A percentile compares a stretch with the other conserved stretches of the same genome.
phyloP scores from a whole-genome alignment of 2,329 filamentous ascomycete species.

The Diplodia sapinea region DNA sequence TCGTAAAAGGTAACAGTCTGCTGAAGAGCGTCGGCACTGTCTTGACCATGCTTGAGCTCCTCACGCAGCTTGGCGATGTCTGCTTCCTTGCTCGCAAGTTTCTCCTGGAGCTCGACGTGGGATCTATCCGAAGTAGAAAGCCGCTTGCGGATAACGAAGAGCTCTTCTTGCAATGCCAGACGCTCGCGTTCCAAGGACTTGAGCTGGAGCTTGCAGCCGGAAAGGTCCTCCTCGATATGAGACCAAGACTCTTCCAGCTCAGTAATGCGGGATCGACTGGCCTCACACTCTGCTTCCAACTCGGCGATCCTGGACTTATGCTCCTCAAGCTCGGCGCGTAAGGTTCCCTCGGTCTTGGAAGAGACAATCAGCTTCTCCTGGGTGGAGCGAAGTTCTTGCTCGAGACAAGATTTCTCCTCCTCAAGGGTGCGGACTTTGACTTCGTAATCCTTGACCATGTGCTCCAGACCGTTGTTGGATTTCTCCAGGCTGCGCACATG shows the following conservation, averaged over 20 bases:
- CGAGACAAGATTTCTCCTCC: slow-evolving; percentile 37
- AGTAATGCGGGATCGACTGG: slow-evolving; percentile 36
- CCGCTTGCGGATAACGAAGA: slow-evolving; percentile 35
- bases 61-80: slow-evolving; percentile 15
- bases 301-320: slow-evolving; percentile 41
- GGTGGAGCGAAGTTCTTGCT: slow-evolving; percentile 37
- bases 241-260: slow-evolving; percentile 40
- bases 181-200: slow-evolving; percentile 38
- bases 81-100: slow-evolving; percentile 33
- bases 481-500: slow-evolving; percentile 37
- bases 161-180: slow-evolving; percentile 37
- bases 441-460: slow-evolving; percentile 40
- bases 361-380: slow-evolving; percentile 38
- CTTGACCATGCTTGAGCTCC: slow-evolving; percentile 20
- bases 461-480: slow-evolving; percentile 38
- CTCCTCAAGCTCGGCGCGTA: slow-evolving; percentile 35
- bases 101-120: slow-evolving; percentile 32
- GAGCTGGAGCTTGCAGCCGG: slow-evolving; percentile 33
- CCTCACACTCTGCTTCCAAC: slow-evolving; percentile 36
- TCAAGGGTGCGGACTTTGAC: slow-evolving; percentile 41
- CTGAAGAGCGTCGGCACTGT: slow-evolving; percentile 24
- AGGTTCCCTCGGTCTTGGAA: slow-evolving; percentile 34
- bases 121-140: slow-evolving; percentile 37
- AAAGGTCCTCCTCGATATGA: slow-evolving; percentile 38
- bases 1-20: slow-evolving; percentile 20